These are phyloP conservation scores for Aspergillus costaricaensis DNA, from an alignment of 2,329 filamentous ascomycete genomes.

Conservation along the genomic window DNA sequence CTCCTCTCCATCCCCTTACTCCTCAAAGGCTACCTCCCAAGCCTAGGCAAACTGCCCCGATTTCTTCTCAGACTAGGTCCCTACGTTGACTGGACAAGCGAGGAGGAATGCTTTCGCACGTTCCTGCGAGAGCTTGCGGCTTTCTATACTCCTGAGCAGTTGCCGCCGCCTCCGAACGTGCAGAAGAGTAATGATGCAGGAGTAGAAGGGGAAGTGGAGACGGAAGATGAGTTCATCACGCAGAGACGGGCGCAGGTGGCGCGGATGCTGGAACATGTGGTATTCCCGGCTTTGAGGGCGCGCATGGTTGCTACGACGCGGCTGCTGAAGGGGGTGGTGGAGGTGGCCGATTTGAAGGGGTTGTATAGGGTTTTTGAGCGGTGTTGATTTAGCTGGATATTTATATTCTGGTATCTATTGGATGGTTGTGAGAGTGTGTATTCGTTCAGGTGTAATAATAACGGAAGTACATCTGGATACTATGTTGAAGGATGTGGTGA, in stretches of 20 bases:
- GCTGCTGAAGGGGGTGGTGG: constrained; percentile 75
- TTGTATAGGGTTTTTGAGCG: constrained; percentile 93
- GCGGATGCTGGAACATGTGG: constrained; percentile 75
- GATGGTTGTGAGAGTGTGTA: background rate
- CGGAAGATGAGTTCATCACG: constrained; percentile 48
- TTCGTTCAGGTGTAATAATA: background rate
- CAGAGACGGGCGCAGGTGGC: constrained; percentile 68
- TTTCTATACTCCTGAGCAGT: constrained; percentile 85
- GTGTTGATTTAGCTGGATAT: constrained; percentile 58
- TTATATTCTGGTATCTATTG: background rate
- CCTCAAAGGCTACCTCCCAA: constrained; percentile 84
- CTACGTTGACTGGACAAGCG: constrained; percentile 80
- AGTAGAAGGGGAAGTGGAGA: constrained; percentile 25
- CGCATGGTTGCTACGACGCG: constrained; percentile 78
- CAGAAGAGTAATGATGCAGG: constrained; percentile 11
- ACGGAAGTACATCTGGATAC: background rate
- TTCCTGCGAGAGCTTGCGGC: constrained; percentile 84
- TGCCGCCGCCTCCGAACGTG: constrained; percentile 55
- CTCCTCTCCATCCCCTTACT: constrained; percentile 79
- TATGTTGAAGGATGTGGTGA: background rate
- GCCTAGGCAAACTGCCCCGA: constrained; percentile 79
- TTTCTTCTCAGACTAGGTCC: constrained; percentile 89
- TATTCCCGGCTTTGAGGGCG: constrained; percentile 87
- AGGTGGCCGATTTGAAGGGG: constrained; percentile 89
- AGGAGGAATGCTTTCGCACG: constrained; percentile 80